Evolutionary conservation across 306 rosid genomes (phyloP).

Genomic region (Amphicarpaea edgeworthii): DNA sequence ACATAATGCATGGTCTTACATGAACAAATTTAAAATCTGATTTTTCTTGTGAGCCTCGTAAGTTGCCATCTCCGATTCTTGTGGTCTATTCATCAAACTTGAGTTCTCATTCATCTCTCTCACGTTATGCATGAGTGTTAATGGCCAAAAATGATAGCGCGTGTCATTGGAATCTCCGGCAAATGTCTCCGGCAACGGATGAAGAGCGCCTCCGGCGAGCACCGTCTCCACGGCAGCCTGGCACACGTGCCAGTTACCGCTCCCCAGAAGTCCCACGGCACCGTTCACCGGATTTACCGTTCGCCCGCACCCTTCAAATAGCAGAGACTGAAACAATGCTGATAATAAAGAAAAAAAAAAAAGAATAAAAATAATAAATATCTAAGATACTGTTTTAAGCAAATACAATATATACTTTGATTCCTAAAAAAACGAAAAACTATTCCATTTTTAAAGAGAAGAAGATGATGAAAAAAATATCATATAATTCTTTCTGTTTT

Average conservation of each 20-base stretch:
- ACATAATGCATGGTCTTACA: neutral
- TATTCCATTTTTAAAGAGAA: neutral
- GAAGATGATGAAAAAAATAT: neutral
- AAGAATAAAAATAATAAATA: neutral
- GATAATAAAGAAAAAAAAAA: neutral
- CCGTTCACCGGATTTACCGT: slow-evolving; percentile 11
- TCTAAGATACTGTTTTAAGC: neutral
- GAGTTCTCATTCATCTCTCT: neutral
- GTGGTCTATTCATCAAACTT: neutral
- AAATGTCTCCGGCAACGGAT: neutral
- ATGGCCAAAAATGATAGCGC: neutral
- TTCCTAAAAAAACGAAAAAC: neutral
- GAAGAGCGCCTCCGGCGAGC: neutral
- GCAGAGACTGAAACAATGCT: slow-evolving; percentile 5
- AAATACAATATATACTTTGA: neutral
- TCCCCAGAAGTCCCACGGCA: neutral
- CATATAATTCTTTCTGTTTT: neutral
- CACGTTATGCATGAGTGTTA: neutral
- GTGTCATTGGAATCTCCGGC: neutral
- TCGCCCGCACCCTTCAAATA: neutral
- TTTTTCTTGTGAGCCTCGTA: neutral
- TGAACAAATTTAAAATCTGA: neutral
- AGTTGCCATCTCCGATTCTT: neutral
- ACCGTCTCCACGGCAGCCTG: neutral
- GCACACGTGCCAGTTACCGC: slow-evolving; percentile 2